Evolutionary conservation across 441 rosid species (phyloP), one percentile per base, ranked within the genome.

Genomic region (Biscutella auriculata): DNA sequence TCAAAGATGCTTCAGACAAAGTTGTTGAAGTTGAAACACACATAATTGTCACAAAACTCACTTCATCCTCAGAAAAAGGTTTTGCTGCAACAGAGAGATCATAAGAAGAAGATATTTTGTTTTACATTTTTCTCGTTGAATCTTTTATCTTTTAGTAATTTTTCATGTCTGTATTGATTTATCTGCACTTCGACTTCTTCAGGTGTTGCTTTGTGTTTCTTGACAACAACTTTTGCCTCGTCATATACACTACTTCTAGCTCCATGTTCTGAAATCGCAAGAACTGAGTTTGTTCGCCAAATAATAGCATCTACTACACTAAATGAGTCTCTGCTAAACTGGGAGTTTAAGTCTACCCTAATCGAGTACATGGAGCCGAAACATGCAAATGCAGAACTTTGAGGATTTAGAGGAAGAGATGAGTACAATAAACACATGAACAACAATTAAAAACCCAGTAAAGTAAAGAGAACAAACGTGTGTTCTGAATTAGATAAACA

Each of bases 271-370:
- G 97, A 93, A 49, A 93, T 93, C 50, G 95, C 99, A 64, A 93
- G 79, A 21, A 75, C 80, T 25, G 89, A 93, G 73, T 83, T 87
- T 65, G 85, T 71, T 54, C 88, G 88, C 96, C 95, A 89, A 45
- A 93, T 90, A 60, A 93, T 91, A 17, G 95, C 88, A 64, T 93
- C 97, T 43, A 87, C 30, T 41, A 89, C 97, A 40, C 96, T 96
- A 14, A 93, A 62, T 65, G 99, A 96, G 41, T 93, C 99, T 68
- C 97, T 93, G 63, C 99, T 82, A 57, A 93, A 89, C 77, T 93
- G 97, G 61, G 97, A 89, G 73, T 93, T 93, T 5, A 97, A 89
- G 69, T 93, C 98, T 34, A 93, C 98, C 98, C 98, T 87, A 43
- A 93, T 78, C 15, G 98, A 89, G 58, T 83, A 89, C 78, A 77